These are phyloP conservation scores for Trichosporon asahii DNA, from an alignment of 1,284 basidiomycete genomes.

Conservation along the genomic window DNA sequence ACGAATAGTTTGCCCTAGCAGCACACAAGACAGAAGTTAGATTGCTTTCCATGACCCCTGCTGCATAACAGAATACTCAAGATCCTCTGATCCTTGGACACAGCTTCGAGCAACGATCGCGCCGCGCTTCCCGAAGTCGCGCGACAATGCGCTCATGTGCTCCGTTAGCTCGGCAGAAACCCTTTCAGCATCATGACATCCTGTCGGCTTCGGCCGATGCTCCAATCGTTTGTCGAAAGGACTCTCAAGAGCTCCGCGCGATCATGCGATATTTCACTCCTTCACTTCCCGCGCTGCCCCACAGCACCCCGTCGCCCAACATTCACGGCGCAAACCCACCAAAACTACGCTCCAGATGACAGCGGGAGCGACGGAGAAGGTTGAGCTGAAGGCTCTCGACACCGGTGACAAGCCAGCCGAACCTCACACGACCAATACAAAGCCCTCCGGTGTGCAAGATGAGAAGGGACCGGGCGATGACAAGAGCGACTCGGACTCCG, in stretches of 20 bases:
- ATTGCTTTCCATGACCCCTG: too few relatives aligned
- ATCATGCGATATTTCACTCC: neutral
- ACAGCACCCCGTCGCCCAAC: neutral
- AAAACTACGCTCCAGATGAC: neutral
- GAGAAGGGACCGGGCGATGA: neutral
- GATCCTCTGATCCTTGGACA: too few relatives aligned
- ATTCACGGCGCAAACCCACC: neutral
- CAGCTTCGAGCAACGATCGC: neutral
- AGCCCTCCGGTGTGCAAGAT: neutral
- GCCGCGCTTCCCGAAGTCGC: neutral
- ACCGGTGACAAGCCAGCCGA: neutral
- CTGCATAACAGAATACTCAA: too few relatives aligned
- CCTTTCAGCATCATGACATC: neutral
- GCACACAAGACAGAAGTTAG: too few relatives aligned
- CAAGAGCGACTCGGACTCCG: conserved; percentile 5
- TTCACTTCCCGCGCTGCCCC: neutral
- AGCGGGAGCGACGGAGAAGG: neutral
- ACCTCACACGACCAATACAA: neutral
- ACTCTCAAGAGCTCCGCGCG: neutral
- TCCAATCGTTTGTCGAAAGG: neutral
- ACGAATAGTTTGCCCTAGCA: too few relatives aligned
- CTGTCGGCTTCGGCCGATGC: conserved; percentile 10
- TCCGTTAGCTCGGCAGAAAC: neutral
- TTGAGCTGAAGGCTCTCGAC: neutral
- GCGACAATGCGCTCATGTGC: neutral